Conservation (phyloP, 305 asterid species). For the Solanum hybrid region DNA sequence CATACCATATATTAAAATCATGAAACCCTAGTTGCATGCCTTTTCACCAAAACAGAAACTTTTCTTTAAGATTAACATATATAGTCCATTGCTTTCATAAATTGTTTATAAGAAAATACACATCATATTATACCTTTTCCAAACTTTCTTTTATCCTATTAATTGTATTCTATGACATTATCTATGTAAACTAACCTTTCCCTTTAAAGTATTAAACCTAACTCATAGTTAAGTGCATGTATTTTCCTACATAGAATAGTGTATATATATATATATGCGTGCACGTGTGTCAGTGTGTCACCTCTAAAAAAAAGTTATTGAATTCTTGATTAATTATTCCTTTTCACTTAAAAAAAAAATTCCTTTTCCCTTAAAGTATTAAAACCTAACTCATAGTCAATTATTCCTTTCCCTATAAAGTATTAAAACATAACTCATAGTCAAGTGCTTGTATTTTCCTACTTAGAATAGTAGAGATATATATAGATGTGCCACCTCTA, state of each 20-base stretch:
- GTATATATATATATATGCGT: accelerated
- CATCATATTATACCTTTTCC: not conserved
- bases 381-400: not conserved
- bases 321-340: too few species aligned
- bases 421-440: not conserved
- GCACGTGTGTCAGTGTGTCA: not conserved
- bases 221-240: not conserved
- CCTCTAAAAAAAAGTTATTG: not conserved
- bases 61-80: too few species aligned
- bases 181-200: not conserved
- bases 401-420: not conserved
- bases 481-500: not conserved
- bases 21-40: not conserved
- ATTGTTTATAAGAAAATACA: not conserved
- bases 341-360: too few species aligned
- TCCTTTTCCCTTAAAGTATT: too few species aligned
- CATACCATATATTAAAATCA: not conserved
- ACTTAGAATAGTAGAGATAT: not conserved
- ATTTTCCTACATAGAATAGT: not conserved
- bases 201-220: not conserved
- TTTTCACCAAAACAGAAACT: not conserved
- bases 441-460: not conserved
- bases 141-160: not conserved
- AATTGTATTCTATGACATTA: not conserved
- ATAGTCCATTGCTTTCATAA: not conserved